Evolutionary conservation across 768 basidiomycete genomes (phyloP).

Genomic region (Mycena galopus): DNA sequence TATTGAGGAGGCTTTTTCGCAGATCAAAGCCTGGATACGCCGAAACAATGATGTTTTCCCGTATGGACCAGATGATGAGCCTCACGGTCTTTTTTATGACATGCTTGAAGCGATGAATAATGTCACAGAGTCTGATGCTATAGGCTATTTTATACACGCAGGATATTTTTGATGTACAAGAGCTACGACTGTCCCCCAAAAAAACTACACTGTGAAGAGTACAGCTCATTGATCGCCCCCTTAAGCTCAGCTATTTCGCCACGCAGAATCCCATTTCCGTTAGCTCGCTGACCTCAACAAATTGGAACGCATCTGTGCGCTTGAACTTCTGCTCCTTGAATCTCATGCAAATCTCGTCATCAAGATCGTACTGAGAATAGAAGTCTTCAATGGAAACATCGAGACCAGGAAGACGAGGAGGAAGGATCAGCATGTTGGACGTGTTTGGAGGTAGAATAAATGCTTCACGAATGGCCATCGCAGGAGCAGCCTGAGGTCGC

Average conservation of each 20-base stretch:
- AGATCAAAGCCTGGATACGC: no score
- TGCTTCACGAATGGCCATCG: not conserved
- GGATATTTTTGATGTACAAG: constrained; percentile 44
- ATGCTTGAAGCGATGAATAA: constrained; percentile 42
- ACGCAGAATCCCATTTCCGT: constrained; percentile 35
- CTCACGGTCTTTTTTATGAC: no score
- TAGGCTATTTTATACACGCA: constrained; percentile 48
- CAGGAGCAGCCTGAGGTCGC: not conserved
- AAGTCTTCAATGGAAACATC: constrained; percentile 24
- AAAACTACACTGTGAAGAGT: not conserved
- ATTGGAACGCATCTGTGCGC: constrained; percentile 31
- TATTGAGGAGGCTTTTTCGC: constrained; percentile 43
- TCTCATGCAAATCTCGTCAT: constrained; percentile 11
- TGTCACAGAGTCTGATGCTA: constrained; percentile 43
- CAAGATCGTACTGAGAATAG: constrained; percentile 12
- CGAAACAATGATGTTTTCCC: no score
- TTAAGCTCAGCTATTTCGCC: constrained; percentile 22
- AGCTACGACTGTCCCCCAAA: not conserved
- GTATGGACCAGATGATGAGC: no score
- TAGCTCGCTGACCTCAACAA: constrained; percentile 33
- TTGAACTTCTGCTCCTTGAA: constrained; percentile 30
- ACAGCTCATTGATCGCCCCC: not conserved
- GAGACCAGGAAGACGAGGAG: not conserved
- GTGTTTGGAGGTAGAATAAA: not conserved
- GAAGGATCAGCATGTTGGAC: constrained; percentile 9